These are phyloP conservation scores for Lachnellula suecica DNA, from an alignment of 2,329 filamentous ascomycete species.

Conservation along the genomic window DNA sequence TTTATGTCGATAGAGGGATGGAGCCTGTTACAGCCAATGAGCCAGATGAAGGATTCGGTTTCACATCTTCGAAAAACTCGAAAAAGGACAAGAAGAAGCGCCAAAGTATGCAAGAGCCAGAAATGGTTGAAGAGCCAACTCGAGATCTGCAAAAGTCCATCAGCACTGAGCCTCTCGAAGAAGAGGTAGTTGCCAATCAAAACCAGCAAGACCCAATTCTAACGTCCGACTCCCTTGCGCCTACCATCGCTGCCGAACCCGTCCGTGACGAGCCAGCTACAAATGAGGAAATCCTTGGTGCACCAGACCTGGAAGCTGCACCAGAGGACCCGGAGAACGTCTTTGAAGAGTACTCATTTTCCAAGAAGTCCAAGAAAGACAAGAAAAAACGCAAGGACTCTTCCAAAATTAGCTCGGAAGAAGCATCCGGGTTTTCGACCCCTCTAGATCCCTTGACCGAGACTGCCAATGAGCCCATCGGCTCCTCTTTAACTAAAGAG, in stretches of 20 bases:
- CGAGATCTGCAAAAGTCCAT: not conserved
- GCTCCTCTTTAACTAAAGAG: not conserved
- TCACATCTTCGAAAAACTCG: conserved; percentile 1
- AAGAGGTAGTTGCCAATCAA: not conserved
- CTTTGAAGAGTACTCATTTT: not conserved
- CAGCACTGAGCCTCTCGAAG: not conserved
- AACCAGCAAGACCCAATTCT: not conserved
- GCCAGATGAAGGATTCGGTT: not conserved
- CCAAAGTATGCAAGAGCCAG: conserved; percentile 1
- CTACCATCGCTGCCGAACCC: not conserved
- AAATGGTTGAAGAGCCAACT: not conserved
- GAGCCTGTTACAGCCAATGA: not conserved
- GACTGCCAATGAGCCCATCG: not conserved
- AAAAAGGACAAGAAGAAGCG: conserved; percentile 15
- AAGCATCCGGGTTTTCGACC: conserved; percentile 1
- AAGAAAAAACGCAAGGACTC: conserved; percentile 16
- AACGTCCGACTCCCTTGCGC: not conserved
- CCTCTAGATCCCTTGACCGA: not conserved
- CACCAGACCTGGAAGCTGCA: not conserved
- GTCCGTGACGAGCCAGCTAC: not conserved
- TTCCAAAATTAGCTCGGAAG: not conserved
- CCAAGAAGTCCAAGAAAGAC: conserved; percentile 15
- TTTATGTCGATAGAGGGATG: not conserved
- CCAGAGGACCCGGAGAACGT: not conserved
- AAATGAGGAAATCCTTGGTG: not conserved